A percentile compares a stretch with the other conserved stretches of the same genome.
Evolutionary conservation across 1,284 basidiomycete species (phyloP).

Genomic region (Garcileccinum viscosum): DNA sequence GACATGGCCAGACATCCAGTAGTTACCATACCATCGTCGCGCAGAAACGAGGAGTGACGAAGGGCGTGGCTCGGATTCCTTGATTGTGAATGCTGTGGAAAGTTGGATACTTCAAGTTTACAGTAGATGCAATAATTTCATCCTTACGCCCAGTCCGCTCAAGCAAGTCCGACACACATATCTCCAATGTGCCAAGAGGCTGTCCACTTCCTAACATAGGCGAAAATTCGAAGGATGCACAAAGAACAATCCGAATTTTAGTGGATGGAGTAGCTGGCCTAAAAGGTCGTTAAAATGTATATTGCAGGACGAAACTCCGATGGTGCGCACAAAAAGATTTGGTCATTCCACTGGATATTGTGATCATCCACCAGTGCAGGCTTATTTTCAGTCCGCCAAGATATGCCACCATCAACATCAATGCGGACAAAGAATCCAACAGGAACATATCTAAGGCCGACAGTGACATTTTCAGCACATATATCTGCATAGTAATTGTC

Average conservation of each 20-base stretch:
- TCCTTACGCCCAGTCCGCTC: too few relatives aligned
- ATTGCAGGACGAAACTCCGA: not conserved
- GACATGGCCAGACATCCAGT: not conserved
- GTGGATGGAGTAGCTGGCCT: constrained; percentile 6
- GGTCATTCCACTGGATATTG: constrained; percentile 14
- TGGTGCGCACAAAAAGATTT: constrained; percentile 4
- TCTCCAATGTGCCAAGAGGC: too few relatives aligned
- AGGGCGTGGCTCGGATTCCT: not conserved
- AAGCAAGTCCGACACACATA: too few relatives aligned
- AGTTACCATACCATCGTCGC: not conserved
- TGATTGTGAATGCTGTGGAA: not conserved
- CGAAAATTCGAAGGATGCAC: constrained; percentile 17
- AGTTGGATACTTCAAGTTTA: not conserved
- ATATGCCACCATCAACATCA: not conserved
- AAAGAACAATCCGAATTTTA: constrained; percentile 5
- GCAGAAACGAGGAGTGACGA: too few relatives aligned
- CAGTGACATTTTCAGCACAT: constrained; percentile 7
- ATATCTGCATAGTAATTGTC: constrained; percentile 3
- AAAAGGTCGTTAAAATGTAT: too few relatives aligned
- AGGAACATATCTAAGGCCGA: constrained; percentile 8
- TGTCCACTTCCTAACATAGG: constrained; percentile 20
- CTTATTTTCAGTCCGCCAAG: constrained; percentile 8
- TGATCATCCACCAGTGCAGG: not conserved
- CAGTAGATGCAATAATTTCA: too few relatives aligned
- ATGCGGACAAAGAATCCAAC: constrained; percentile 11